A percentile compares a stretch with the other conserved stretches of the same genome.
phyloP scores from a whole-genome alignment of 495 filamentous ascomycete genomes.

The Bryoglossum gracile region DNA sequence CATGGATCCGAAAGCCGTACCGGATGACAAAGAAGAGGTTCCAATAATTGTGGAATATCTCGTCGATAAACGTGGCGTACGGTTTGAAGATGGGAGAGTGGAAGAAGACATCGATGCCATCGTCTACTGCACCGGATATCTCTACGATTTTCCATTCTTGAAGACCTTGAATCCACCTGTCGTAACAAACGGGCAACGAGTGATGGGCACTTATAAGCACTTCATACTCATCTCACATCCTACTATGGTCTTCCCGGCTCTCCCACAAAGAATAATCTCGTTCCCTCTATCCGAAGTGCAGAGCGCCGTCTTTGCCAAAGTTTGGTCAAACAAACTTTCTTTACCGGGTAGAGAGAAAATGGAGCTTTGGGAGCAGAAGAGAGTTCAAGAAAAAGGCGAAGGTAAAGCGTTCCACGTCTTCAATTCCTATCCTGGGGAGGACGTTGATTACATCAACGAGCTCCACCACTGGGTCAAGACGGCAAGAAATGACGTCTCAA shows the following conservation, averaged over 20 bases:
- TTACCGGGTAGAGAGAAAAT: conserved; percentile 59
- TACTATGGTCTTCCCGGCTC: conserved; percentile 67
- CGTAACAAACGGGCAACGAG: conserved; percentile 60
- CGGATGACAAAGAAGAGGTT: conserved; percentile 41
- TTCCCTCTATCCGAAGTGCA: conserved; percentile 78
- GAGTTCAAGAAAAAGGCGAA: conserved; percentile 24
- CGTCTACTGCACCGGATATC: conserved; percentile 69
- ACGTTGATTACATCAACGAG: conserved; percentile 72
- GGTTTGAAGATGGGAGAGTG: conserved; percentile 44
- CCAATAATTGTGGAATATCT: conserved; percentile 54
- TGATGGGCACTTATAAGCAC: conserved; percentile 65
- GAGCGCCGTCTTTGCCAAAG: conserved; percentile 64
- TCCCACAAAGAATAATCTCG: conserved; percentile 75
- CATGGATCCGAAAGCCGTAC: conserved; percentile 5
- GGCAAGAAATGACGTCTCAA: conserved; percentile 34
- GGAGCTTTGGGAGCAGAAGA: conserved; percentile 51
- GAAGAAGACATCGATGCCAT: conserved; percentile 58
- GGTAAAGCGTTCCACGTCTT: conserved; percentile 54
- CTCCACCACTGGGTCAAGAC: conserved; percentile 37
- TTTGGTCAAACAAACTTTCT: conserved; percentile 59
- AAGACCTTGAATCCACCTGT: conserved; percentile 48
- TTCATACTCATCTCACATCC: conserved; percentile 69
- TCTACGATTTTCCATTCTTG: conserved; percentile 67
- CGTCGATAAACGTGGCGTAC: conserved; percentile 38
- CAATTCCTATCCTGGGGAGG: conserved; percentile 62